Percentiles rank a stretch among this genome's conserved stretches.
phyloP scores from a whole-genome alignment of 805 yeast genomes.

The Metschnikowia colocasiae region DNA sequence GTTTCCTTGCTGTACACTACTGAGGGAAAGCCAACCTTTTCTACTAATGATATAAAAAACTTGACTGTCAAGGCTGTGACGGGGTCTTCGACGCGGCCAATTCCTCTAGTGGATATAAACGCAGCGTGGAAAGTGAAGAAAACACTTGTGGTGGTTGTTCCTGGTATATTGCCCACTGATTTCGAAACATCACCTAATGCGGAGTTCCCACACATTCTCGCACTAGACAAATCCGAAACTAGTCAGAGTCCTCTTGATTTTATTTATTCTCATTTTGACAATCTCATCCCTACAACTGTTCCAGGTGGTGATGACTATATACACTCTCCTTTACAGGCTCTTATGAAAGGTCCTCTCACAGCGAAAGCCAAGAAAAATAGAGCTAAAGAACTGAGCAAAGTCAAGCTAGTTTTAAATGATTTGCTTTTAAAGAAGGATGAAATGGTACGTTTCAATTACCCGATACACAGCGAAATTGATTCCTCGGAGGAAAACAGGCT shows the following conservation, averaged over 20 bases:
- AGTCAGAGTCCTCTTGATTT: slow-evolving; percentile 24
- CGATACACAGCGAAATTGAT: slow-evolving; percentile 44
- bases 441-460: slow-evolving; percentile 50
- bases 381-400: slow-evolving; percentile 28
- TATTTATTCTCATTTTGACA: slow-evolving; percentile 37
- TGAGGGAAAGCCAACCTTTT: background rate
- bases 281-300: slow-evolving; percentile 47
- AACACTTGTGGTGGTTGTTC: slow-evolving; percentile 56
- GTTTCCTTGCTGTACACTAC: slow-evolving; percentile 10
- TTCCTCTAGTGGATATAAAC: slow-evolving; percentile 7
- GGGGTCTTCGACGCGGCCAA: background rate
- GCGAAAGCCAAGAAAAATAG: slow-evolving; percentile 51
- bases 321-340: slow-evolving; percentile 51
- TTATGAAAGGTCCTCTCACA: slow-evolving; percentile 54
- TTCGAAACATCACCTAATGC: slow-evolving; percentile 24
- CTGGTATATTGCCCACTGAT: slow-evolving; percentile 55
- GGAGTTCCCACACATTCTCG: slow-evolving; percentile 1
- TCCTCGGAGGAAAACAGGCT: slow-evolving; percentile 10
- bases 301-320: slow-evolving; percentile 66
- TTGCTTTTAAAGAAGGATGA: slow-evolving; percentile 50
- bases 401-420: slow-evolving; percentile 47
- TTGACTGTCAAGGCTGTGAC: slow-evolving; percentile 6
- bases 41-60: slow-evolving; percentile 9
- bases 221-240: background rate
- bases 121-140: slow-evolving; percentile 24